Conservation (phyloP, 1,139 yeast genomes). For the Protomyces inundatus region DNA sequence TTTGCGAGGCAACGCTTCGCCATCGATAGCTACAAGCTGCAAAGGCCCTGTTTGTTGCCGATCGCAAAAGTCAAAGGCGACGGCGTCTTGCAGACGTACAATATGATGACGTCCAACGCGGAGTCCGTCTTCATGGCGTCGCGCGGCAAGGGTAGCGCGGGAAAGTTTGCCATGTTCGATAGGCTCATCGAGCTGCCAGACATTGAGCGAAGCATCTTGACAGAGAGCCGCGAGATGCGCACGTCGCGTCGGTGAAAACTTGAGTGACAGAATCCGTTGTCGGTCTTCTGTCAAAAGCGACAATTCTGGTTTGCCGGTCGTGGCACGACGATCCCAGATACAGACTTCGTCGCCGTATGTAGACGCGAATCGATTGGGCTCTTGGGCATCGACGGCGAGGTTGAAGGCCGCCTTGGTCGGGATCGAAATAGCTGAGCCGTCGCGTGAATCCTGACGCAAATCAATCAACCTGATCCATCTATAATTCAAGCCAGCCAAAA, state of each 20-base stretch:
- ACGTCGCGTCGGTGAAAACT: constrained; percentile 48
- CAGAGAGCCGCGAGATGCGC: constrained; percentile 6
- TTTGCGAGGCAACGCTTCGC: not conserved
- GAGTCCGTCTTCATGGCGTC: not conserved
- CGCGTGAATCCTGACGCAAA: constrained; percentile 43
- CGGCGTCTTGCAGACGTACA: not conserved
- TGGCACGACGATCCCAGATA: constrained; percentile 62
- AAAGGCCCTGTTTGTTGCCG: not conserved
- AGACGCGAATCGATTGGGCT: constrained; percentile 48
- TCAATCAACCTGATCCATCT: constrained; percentile 77
- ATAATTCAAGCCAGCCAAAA: constrained; percentile 65
- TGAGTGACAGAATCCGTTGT: constrained; percentile 80
- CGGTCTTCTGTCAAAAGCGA: constrained; percentile 80
- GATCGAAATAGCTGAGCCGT: constrained; percentile 49
- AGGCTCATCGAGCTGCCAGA: constrained; percentile 1
- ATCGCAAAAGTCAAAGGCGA: not conserved
- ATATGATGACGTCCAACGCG: not conserved
- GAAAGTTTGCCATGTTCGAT: not conserved
- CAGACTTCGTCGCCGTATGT: constrained; percentile 61
- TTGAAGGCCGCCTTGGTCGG: constrained; percentile 21
- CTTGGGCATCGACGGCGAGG: not conserved
- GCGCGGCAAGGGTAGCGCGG: not conserved
- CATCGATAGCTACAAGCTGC: not conserved
- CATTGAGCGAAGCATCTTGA: constrained; percentile 3
- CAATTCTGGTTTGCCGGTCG: constrained; percentile 62